phyloP scores from a whole-genome alignment of 176 grass and related monocot genomes.

The Dendrocalamus sinicus region DNA sequence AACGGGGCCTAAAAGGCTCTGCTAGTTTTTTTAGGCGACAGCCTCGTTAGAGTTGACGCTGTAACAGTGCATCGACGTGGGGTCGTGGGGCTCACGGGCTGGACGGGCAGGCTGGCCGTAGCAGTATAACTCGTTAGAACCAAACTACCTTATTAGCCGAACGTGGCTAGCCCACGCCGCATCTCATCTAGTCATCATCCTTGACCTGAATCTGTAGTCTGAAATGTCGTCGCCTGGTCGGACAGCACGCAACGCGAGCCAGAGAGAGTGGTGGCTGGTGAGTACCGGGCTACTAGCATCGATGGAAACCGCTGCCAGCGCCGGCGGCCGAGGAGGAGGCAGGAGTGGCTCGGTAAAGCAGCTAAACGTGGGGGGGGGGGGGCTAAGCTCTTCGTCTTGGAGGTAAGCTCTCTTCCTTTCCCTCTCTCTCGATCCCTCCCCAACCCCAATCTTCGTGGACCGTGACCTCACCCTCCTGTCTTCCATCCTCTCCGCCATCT shows the following conservation, averaged over 20 bases:
- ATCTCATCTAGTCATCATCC: neutral
- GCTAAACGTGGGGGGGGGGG: slow-evolving; percentile 87
- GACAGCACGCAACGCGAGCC: neutral
- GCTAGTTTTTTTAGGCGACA: no score
- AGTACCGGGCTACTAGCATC: neutral
- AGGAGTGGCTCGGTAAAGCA: slow-evolving; percentile 39
- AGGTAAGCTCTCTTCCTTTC: slow-evolving; percentile 52
- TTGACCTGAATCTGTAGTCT: neutral
- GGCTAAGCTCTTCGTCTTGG: slow-evolving; percentile 63
- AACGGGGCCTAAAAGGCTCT: neutral
- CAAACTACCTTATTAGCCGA: neutral
- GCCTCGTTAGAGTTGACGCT: neutral
- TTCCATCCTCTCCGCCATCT: slow-evolving; percentile 61
- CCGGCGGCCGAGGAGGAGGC: neutral
- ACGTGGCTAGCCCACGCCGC: neutral
- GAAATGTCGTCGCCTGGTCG: slow-evolving; percentile 42
- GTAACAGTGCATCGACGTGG: neutral
- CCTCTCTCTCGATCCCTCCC: slow-evolving; percentile 47
- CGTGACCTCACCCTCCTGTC: slow-evolving; percentile 66
- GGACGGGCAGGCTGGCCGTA: neutral
- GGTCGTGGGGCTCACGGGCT: neutral
- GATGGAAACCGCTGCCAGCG: slow-evolving; percentile 34
- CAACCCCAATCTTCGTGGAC: slow-evolving; percentile 53
- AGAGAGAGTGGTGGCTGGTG: neutral
- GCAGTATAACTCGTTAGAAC: neutral